Conservation (phyloP, 192 early-diverging fungal species). For the Backusella mclennaniae region DNA sequence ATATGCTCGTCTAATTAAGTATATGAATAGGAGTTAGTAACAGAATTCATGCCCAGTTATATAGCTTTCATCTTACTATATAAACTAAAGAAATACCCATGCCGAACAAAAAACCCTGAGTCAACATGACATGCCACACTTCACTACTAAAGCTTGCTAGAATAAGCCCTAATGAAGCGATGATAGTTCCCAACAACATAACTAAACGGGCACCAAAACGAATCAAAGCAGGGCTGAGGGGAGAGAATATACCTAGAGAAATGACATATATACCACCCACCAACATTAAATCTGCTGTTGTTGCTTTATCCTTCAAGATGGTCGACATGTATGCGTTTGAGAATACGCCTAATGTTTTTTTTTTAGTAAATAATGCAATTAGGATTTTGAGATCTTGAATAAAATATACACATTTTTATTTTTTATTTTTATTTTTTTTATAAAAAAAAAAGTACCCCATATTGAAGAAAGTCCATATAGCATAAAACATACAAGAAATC, state of each 20-base stretch:
- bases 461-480: not conserved
- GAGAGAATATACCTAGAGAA: not conserved
- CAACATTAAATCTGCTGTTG: slow-evolving; percentile 3
- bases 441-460: not conserved
- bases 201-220: not conserved
- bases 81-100: slow-evolving; percentile 35
- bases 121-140: slow-evolving; percentile 58
- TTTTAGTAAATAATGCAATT: not conserved
- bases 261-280: not conserved
- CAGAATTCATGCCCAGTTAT: not conserved
- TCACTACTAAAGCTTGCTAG: slow-evolving; percentile 25
- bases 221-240: not conserved
- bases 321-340: not conserved
- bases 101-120: slow-evolving; percentile 55
- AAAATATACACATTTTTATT: not conserved
- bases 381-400: not conserved
- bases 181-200: slow-evolving; percentile 17
- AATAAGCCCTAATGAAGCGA: slow-evolving; percentile 15
- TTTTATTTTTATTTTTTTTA: not conserved
- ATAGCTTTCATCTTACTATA: not conserved
- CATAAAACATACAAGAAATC: not conserved
- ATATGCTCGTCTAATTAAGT: slow-evolving; percentile 7
- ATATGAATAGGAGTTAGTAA: not conserved
- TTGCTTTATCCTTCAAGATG: not conserved
- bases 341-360: slow-evolving; percentile 12